Evolutionary conservation across 345 rosid genomes (phyloP), one percentile per base, ranked within the genome.

Genomic region (Raphanus sativus): DNA sequence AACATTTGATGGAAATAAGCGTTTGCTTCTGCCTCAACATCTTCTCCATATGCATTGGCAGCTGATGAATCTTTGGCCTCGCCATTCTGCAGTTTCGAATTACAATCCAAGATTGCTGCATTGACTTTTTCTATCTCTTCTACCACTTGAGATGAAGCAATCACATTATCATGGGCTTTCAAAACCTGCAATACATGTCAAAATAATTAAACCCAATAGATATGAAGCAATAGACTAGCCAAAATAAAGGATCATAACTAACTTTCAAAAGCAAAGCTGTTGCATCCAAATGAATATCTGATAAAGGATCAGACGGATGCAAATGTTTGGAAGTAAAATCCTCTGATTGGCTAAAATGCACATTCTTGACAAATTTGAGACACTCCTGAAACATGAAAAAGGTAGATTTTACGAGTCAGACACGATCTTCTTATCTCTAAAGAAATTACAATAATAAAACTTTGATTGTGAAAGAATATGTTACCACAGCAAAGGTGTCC

Each of bases 1-100:
- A 92, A 95, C 96, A 92, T 95, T 79, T 92, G 89, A 80, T 89
- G 99, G 80, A 95, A 95, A 75, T 91, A 92, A 69, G 96, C 88
- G 79, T 95, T 95, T 67, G 98, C 99, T 83, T 95, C 99, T 6
- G 81, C 76, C 89, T 95, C 99, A 65, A 95, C 87, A 75, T 92
- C 99, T 69, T 84, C 91, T 7, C 91, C 85, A 81, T 83, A 89
- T 67, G 88, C 90, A 54, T 86, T 92, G 78, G 91, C 80, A 50
- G 90, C 32, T 42, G 97, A 77, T 32, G 91, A 81, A 72, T 95
- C 92, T 17, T 87, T 76, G 34, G 88, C 69, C 81, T 83, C 90
- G 7, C 91, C 94, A 87, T 89, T 89, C 84, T 89, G 97, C 69
- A 89, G 84, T 71, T 86, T 82, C 10, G 86, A 81, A 81, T 80